These are phyloP conservation scores for Vishniacozyma victoriae DNA, from an alignment of 768 basidiomycete genomes.

Conservation along the genomic window DNA sequence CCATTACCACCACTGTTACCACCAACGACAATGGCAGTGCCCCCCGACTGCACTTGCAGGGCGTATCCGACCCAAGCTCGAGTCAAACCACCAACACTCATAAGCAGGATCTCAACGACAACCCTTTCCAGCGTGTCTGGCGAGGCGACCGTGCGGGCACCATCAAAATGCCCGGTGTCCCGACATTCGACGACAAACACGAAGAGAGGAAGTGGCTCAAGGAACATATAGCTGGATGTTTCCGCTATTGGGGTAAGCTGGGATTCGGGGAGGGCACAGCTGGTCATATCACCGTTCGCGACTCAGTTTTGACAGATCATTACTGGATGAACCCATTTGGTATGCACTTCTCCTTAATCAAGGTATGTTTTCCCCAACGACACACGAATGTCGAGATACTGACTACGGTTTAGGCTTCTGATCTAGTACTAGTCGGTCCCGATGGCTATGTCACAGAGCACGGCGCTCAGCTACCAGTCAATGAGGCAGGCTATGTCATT, in stretches of 20 bases:
- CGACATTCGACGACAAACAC: conserved; percentile 10
- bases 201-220: conserved; percentile 14
- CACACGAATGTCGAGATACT: conserved; percentile 26
- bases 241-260: conserved; percentile 9
- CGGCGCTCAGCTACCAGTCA: conserved; percentile 12
- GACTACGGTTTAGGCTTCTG: conserved; percentile 7
- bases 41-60: not conserved
- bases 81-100: conserved; percentile 4
- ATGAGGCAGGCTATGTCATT: conserved; percentile 15
- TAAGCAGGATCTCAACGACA: conserved; percentile 7
- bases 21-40: not conserved
- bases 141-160: conserved; percentile 7
- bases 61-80: too few species aligned
- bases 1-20: conserved; percentile 1
- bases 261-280: conserved; percentile 15
- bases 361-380: conserved; percentile 30
- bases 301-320: conserved; percentile 13
- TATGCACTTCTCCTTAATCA: conserved; percentile 54
- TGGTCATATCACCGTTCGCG: conserved; percentile 21
- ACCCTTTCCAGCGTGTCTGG: conserved; percentile 16
- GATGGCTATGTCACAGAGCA: conserved; percentile 14
- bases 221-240: conserved; percentile 7
- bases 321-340: conserved; percentile 41
- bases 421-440: conserved; percentile 9
- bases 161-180: conserved; percentile 8